These are phyloP conservation scores for Isabelozyma heimii DNA, from an alignment of 805 yeast genomes.

Conservation along the genomic window DNA sequence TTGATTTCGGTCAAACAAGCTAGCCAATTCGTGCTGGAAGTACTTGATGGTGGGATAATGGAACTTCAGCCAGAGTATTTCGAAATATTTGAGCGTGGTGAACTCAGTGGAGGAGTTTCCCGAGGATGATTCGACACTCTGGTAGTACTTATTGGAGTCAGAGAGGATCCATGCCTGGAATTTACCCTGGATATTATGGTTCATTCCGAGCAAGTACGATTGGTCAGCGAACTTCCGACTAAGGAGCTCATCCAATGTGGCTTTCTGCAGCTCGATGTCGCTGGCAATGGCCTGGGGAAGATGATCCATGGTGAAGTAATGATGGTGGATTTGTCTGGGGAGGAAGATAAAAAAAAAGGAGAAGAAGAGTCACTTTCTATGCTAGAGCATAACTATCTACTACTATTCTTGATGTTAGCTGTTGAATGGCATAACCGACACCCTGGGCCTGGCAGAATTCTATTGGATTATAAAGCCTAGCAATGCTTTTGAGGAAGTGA, in stretches of 20 bases:
- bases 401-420: background rate
- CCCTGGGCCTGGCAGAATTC: background rate
- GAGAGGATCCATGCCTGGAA: constrained; percentile 38
- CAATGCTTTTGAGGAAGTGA: background rate
- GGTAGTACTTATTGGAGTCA: constrained; percentile 33
- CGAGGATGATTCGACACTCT: constrained; percentile 1
- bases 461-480: background rate
- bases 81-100: constrained; percentile 33
- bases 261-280: constrained; percentile 14
- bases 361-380: constrained; percentile 1
- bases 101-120: constrained; percentile 28
- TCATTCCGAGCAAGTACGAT: constrained; percentile 47
- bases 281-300: constrained; percentile 1
- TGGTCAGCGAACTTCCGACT: constrained; percentile 30
- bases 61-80: constrained; percentile 56
- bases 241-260: constrained; percentile 17
- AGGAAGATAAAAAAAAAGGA: background rate
- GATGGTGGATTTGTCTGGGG: background rate
- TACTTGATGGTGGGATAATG: constrained; percentile 64
- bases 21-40: constrained; percentile 33
- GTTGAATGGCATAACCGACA: background rate
- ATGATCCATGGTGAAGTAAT: background rate
- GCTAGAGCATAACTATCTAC: background rate
- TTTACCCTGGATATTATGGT: constrained; percentile 48
- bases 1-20: constrained; percentile 8